These are phyloP conservation scores for Pichia terricola DNA, from an alignment of 1,139 yeast genomes.

Conservation along the genomic window DNA sequence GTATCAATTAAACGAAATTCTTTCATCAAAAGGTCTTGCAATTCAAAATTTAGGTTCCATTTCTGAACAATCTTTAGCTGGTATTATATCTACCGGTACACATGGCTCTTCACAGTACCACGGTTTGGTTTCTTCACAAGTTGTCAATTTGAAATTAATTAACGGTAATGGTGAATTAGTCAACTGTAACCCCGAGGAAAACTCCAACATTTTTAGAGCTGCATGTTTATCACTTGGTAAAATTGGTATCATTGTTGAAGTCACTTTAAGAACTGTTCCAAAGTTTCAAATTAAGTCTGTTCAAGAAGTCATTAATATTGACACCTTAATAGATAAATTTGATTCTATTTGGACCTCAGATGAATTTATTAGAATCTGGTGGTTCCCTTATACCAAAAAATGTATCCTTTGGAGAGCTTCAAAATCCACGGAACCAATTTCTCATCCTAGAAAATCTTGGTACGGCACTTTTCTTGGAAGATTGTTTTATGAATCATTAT, in stretches of 20 bases:
- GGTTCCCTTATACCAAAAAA: conserved; percentile 88
- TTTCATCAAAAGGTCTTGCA: conserved; percentile 60
- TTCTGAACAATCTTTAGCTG: conserved; percentile 89
- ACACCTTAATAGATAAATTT: conserved; percentile 59
- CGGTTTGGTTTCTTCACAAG: conserved; percentile 81
- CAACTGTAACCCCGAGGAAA: conserved; percentile 57
- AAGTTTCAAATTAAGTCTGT: conserved; percentile 70
- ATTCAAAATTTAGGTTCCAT: conserved; percentile 90
- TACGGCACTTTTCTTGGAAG: conserved; percentile 78
- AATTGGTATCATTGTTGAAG: conserved; percentile 80
- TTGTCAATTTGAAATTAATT: conserved; percentile 65
- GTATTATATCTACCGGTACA: conserved; percentile 91
- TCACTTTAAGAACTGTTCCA: conserved; percentile 82
- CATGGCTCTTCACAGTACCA: conserved; percentile 94
- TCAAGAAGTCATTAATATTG: conserved; percentile 75
- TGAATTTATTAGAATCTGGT: conserved; percentile 92
- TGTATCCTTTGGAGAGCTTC: conserved; percentile 89
- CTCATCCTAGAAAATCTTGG: conserved; percentile 71
- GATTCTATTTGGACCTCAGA: conserved; percentile 74
- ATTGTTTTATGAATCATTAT: conserved; percentile 63
- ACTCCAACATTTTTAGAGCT: conserved; percentile 72
- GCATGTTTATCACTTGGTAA: conserved; percentile 82
- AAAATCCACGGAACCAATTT: conserved; percentile 52
- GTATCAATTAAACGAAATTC: conserved; percentile 62
- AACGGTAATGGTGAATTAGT: conserved; percentile 66